Base-by-base conservation (phyloP, 108 stramenopile species). In the Cyclotella distinguenda region DNA sequence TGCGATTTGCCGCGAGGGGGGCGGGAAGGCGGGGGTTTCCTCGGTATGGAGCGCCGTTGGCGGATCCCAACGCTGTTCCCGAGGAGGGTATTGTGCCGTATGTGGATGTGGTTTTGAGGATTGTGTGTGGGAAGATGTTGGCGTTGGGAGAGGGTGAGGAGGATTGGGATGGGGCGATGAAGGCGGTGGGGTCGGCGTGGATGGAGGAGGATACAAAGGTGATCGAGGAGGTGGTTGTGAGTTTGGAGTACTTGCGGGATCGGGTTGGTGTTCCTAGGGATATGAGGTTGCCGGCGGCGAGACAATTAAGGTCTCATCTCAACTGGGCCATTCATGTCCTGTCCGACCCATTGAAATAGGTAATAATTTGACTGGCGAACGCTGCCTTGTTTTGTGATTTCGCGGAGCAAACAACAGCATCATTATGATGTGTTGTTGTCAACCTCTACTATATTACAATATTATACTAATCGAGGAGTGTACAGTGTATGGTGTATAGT, bases 201-300 rank as follows among this genome's bases (percentile, higher is more conserved):
- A 72, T 31, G 48, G 64, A 76, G 39, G 68, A 86, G 39, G 86
- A 84, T 33, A 56, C 58, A 8, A 86, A 84, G 28, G 74, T 75
- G 25, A 57, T 62, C 2, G 75, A 72, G 31, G 74, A 81, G 30
- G 70, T 87, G 11, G 59, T 74, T 30, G 50, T 60, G 0, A 84
- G 85, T 51, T 54, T 95, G 34, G 69, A 81, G 6, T 97, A 97
- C 61, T 60, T 97, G 50, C 67, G 97, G 54, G 94, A 95, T 68
- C 78, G 97, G 52, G 81, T 96, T 5, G 94, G 94, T 54, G 97
- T 97, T 19, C 97, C 97, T 8, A 75, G 97, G 11, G 97, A 97
- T 56, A 89, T 97, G 86, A 69, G 77, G 44, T 81, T 93, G 64
- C 88, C 91, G 6, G 95, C 97, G 13, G 97, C 95, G 1, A 68